Conservation (phyloP, 1,284 basidiomycete species). For the Tremellales sp. region DNA sequence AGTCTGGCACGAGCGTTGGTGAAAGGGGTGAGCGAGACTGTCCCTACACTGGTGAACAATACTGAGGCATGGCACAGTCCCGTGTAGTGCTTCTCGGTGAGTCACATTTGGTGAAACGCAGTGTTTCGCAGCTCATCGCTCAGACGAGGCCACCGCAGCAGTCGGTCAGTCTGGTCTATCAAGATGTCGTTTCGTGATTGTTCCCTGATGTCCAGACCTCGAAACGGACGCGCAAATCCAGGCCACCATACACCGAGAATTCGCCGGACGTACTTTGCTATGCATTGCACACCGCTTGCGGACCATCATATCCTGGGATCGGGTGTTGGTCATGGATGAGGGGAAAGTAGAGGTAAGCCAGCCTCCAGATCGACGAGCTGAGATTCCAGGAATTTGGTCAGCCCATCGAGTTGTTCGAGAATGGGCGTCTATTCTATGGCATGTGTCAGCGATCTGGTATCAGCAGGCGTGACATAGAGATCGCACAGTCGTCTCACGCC, state of each 20-base stretch:
- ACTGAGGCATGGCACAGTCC: too few relatives aligned
- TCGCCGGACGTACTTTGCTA: conserved; percentile 57
- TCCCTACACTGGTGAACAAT: conserved; percentile 26
- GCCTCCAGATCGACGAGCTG: neutral
- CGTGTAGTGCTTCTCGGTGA: conserved; percentile 25
- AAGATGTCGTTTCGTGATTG: too few relatives aligned
- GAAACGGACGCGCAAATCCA: conserved; percentile 69
- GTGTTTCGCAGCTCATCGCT: conserved; percentile 4
- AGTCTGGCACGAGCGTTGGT: conserved; percentile 64
- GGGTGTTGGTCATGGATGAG: conserved; percentile 63
- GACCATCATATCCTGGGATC: conserved; percentile 73
- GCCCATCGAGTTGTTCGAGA: conserved; percentile 59
- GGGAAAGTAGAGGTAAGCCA: conserved; percentile 58
- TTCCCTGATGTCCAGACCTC: conserved; percentile 53
- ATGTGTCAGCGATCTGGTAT: conserved; percentile 60
- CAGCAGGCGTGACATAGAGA: conserved; percentile 41
- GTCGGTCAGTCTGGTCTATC: conserved; percentile 18
- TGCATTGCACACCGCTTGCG: conserved; percentile 60
- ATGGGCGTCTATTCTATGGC: conserved; percentile 59
- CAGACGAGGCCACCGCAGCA: conserved; percentile 53
- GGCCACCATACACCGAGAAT: conserved; percentile 61
- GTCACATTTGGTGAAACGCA: neutral
- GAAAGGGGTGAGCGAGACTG: conserved; percentile 48
- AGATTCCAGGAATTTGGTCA: conserved; percentile 62
- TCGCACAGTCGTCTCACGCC: too few relatives aligned